Evolutionary conservation across 2,329 filamentous ascomycete species (phyloP), one percentile per base, ranked within the genome.

Genomic region (Nemania sp.): DNA sequence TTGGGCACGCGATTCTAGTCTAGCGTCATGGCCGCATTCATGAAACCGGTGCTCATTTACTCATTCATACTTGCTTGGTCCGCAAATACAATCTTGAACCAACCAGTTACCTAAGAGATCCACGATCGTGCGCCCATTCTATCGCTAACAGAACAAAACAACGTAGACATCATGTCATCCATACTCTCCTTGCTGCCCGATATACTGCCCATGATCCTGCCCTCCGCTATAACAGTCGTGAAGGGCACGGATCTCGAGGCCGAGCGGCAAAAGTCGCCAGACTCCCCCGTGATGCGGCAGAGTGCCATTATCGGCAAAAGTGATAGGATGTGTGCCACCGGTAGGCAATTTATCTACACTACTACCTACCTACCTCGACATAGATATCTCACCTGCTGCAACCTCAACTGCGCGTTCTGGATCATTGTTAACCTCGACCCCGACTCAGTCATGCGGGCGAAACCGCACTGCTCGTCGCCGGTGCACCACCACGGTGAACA

Each of bases 401-500:
- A 31, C 28, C 28, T 14, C 4, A 11, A 31, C 11, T 5, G n/a
- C 28, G 9, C 28, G 9, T 6, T 4, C n/a, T 14, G 8, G 9
- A 9, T 31, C 28, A 31, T 14, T 12, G 28, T 11, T 31, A 31
- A n/a, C 28, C 28, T 31, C 54, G 57, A 56, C 56, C 48, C 41
- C 46, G 50, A 39, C 36, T 22, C 59, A 82, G 81, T 88, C 8
- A 77, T 88, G 70, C 80, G 84, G 33, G 81, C 86, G 2, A 81
- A 83, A 59, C 83, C 86, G 6, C 78, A 81, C 47, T 83, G 82
- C 23, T 72, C 78, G 2, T 84, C 84, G 0, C 79, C 81, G 5
- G 76, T 90, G 19, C 85, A 87, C 59, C 87, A 90, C 63, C 85
- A 90, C 63, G 86, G 85, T 49, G 80, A 84, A 65, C 84, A 89